Evolutionary conservation across 2,329 filamentous ascomycete species (phyloP), one percentile per base, ranked within the genome.

Genomic region (Aspergillus persii): DNA sequence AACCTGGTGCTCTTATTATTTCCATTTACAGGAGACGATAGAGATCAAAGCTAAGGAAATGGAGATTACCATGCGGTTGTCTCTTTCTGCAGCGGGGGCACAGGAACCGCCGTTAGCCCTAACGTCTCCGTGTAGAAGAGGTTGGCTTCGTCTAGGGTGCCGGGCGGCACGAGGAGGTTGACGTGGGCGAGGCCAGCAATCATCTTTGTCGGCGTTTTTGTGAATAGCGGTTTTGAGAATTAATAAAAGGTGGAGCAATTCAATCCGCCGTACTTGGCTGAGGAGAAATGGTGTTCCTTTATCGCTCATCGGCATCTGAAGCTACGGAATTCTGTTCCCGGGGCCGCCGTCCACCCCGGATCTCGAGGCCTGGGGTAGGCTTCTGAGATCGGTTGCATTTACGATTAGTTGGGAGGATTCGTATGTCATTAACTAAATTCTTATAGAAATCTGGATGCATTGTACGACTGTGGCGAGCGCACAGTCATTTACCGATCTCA

Each of bases 61-160:
- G 61, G 56, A 23, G 64, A 64, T 57, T 72, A 86, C 85, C 86
- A 88, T 8, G 81, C 79, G 1, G 87, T 73, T 1, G 73, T 78
- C 12, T 77, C 79, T 54, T 74, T 77, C 65, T 86, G 84, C 1
- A 80, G 68, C 2, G 73, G 71, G 0, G 86, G 86, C 0, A 87
- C 85, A 1, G 81, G 69, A 3, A 80, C 76, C 2, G 80, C 71
- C 4, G 73, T 79, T 4, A 89, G 77, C 11, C 84, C 84, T 0
- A 88, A 77, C 0, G 84, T 87, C 1, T 71, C 68, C 57, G 73
- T 78, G 71, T 87, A 87, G 73, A 87, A 87, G 8, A 76, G 76
- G 23, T 76, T 72, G 2, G 85, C 84, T 9, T 77, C 74, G 23
- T 77, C 73, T 33, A 87, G 76, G 0, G 83, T 84, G 57, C 78